Percentiles rank a stretch among this genome's conserved stretches.
Conservation (phyloP, 352 stramenopile species). For the Pythium oligandrum region DNA sequence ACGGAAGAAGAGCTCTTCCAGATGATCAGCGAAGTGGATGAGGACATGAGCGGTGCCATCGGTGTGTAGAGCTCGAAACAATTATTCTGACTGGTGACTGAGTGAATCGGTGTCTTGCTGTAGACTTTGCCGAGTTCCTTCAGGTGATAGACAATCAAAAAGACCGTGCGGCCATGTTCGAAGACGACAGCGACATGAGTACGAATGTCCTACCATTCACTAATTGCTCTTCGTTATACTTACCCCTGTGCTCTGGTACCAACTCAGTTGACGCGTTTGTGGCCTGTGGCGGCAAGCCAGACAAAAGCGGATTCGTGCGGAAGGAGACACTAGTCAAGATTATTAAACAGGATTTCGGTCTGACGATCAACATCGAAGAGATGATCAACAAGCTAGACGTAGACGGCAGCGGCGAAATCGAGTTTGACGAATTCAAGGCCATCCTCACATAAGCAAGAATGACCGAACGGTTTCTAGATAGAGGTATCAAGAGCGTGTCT, state of each 20-base stretch:
- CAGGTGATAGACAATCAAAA: slow-evolving; percentile 99
- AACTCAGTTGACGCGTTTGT: slow-evolving; percentile 93
- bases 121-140: slow-evolving; percentile 97
- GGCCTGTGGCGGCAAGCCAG: slow-evolving; percentile 90
- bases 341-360: slow-evolving; percentile 94
- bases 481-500: too few relatives aligned
- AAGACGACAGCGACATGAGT: slow-evolving; percentile 97
- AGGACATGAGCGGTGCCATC: slow-evolving; percentile 94
- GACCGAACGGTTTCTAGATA: too few relatives aligned
- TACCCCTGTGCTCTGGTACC: neutral
- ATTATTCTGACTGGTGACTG: neutral
- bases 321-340: slow-evolving; percentile 91
- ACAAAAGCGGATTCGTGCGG: slow-evolving; percentile 91
- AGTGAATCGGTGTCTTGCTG: neutral
- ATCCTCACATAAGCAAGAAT: slow-evolving; percentile 54
- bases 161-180: slow-evolving; percentile 91
- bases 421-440: slow-evolving; percentile 96
- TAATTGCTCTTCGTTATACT: neutral
- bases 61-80: slow-evolving; percentile 21
- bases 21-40: slow-evolving; percentile 91
- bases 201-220: slow-evolving; percentile 6
- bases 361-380: slow-evolving; percentile 97
- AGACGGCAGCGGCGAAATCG: slow-evolving; percentile 93
- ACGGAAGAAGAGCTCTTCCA: slow-evolving; percentile 98
- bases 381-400: slow-evolving; percentile 97